Evolutionary conservation across 2,329 filamentous ascomycete species (phyloP).

Genomic region (Cordyceps farinosa): DNA sequence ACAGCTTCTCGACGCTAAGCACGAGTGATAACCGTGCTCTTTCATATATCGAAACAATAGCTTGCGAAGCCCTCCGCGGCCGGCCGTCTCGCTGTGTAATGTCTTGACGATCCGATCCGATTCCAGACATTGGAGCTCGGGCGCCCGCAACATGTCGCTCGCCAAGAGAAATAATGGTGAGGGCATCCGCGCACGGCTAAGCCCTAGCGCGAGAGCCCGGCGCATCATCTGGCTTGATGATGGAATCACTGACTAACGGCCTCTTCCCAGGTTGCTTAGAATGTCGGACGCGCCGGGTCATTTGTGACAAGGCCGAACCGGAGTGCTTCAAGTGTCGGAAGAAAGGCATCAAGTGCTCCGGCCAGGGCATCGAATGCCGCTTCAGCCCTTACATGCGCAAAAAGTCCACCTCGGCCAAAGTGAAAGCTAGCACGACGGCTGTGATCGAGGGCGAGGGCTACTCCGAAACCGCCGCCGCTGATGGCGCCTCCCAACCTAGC

Average conservation of each 20-base stretch:
- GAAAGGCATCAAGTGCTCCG: constrained; percentile 37
- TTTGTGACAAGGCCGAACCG: constrained; percentile 38
- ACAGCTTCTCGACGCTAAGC: neutral
- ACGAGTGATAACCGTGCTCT: neutral
- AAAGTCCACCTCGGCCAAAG: constrained; percentile 13
- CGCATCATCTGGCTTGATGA: neutral
- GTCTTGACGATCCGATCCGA: neutral
- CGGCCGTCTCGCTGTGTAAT: neutral
- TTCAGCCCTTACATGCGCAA: constrained; percentile 32
- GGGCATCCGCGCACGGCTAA: neutral
- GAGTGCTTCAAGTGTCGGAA: constrained; percentile 38
- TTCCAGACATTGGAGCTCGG: neutral
- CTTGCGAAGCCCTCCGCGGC: neutral
- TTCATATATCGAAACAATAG: neutral
- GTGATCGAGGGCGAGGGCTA: neutral
- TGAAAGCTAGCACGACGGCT: constrained; percentile 15
- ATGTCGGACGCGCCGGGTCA: constrained; percentile 36
- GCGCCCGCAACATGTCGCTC: constrained; percentile 24
- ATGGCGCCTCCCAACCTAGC: neutral
- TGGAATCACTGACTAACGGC: neutral
- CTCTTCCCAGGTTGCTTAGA: constrained; percentile 34
- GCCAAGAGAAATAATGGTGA: constrained; percentile 28
- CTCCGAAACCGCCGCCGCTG: neutral
- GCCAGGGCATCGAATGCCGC: constrained; percentile 34
- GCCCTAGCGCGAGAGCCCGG: neutral